Base-by-base conservation (phyloP, 257 asterid genomes). In the Solanum paucissectum region DNA sequence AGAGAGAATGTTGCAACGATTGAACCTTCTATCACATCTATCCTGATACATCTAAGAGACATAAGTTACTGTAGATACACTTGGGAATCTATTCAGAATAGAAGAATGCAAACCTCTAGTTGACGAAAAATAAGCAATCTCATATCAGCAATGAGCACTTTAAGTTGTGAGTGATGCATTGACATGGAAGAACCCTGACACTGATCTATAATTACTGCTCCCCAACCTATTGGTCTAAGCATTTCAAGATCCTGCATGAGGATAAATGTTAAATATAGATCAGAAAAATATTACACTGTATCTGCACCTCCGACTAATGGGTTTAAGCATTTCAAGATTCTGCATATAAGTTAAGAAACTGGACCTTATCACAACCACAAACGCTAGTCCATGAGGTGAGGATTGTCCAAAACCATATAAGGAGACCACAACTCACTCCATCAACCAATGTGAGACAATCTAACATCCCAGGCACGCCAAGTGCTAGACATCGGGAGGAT, bases 181-280 rank as follows among this genome's bases (percentile, higher is more conserved):
- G 68, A 62, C 64, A 89, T 25, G 25, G 74, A 18, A 33, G 89
- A 88, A 49, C 87, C 86, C 72, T 89, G 90, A 76, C 90, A 86
- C 49, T 89, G 89, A 89, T 91, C 90, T 69, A 89, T 27, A 32
- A 89, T 86, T 60, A 91, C 66, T n/a, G 87, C 87, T 86, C 87
- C 91, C 91, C 92, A 91, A 38, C 87, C 44, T 42, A 89, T 66
- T 49, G 73, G 55, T 62, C 27, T 49, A 25, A 91, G 75, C 34
- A 75, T 36, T 58, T 87, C 91, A 71, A 82, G 66, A 87, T 91
- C 92, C 92, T 91, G 90, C 73, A 49, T 14, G n/a, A 74, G 52
- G 20, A 74, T 37, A 21, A 69, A 29, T 69, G 83, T 38, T 73
- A 73, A 20, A 73, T 36, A 73, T 36, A 20, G 82, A 21, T 34